Evolutionary conservation across 2,329 filamentous ascomycete genomes (phyloP).

Genomic region (Ophiocordyceps australis): DNA sequence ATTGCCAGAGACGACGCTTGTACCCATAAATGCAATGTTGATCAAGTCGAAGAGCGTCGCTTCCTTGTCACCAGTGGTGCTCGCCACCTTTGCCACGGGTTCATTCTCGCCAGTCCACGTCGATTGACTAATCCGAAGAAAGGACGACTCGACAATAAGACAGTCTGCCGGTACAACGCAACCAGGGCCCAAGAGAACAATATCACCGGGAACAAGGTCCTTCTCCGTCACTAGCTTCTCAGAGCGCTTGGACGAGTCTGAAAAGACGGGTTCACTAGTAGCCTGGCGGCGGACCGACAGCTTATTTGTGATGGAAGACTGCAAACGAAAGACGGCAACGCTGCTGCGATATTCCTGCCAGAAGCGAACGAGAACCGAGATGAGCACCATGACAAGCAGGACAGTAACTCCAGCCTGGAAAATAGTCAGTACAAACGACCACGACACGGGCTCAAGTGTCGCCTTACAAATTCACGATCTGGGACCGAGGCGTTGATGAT

Average conservation of each 20-base stretch:
- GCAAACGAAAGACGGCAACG: conserved; percentile 8
- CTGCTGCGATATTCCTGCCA: conserved; percentile 11
- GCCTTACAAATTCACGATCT: conserved; percentile 4
- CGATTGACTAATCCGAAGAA: conserved; percentile 11
- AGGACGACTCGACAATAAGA: conserved; percentile 9
- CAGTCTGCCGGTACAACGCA: conserved; percentile 11
- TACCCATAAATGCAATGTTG: conserved; percentile 11
- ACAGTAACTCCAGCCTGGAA: conserved; percentile 6
- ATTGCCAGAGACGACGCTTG: conserved; percentile 10
- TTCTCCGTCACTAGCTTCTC: conserved; percentile 3
- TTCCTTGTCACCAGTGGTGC: conserved; percentile 5
- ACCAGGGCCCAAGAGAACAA: conserved; percentile 7
- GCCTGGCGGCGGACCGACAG: conserved; percentile 6
- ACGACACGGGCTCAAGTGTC: neutral
- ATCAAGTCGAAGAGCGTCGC: conserved; percentile 7
- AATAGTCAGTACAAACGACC: neutral
- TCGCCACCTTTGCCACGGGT: conserved; percentile 7
- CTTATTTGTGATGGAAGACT: conserved; percentile 8
- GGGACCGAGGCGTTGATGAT: conserved; percentile 8
- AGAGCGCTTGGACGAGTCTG: too few species aligned
- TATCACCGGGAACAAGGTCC: conserved; percentile 9
- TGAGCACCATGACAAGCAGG: conserved; percentile 8
- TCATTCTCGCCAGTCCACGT: conserved; percentile 12
- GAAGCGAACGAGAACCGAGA: conserved; percentile 10
- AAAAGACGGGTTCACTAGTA: neutral